A percentile compares a stretch with the other conserved stretches of the same genome.
Conservation (phyloP, 75 land plant species). For the Cupressus sempervirens region DNA sequence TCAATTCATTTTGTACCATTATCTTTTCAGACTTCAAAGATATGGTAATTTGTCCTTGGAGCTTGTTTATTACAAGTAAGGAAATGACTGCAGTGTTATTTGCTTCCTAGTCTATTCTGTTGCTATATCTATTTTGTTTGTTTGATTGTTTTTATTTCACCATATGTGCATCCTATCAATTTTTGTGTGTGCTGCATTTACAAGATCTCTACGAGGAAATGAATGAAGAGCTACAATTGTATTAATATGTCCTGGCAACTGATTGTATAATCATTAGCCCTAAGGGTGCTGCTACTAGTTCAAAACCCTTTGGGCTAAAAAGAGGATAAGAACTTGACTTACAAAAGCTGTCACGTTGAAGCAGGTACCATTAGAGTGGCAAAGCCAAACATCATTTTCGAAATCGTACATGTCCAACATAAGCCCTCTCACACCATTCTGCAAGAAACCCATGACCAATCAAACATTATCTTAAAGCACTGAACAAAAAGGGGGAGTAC, state of each 20-base stretch:
- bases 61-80: neutral
- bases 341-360: conserved; percentile 66
- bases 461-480: neutral
- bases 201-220: neutral
- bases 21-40: neutral
- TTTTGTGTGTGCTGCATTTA: neutral
- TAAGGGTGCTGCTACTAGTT: neutral
- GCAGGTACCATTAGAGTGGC: conserved; percentile 67
- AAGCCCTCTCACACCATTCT: conserved; percentile 76
- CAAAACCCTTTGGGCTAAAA: neutral
- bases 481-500: conserved; percentile 15
- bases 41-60: neutral
- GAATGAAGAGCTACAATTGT: neutral
- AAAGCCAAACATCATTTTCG: conserved; percentile 66
- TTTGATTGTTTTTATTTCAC: neutral
- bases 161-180: neutral
- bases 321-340: conserved; percentile 12
- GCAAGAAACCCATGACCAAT: conserved; percentile 7
- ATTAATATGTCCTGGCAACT: neutral
- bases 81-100: neutral
- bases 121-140: neutral
- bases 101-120: neutral
- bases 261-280: neutral
- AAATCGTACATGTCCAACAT: conserved; percentile 87
- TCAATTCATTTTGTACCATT: neutral